A percentile compares a stretch with the other conserved stretches of the same genome.
Evolutionary conservation across 2,329 filamentous ascomycete genomes (phyloP).

Genomic region (Chrysoporthe cubensis): DNA sequence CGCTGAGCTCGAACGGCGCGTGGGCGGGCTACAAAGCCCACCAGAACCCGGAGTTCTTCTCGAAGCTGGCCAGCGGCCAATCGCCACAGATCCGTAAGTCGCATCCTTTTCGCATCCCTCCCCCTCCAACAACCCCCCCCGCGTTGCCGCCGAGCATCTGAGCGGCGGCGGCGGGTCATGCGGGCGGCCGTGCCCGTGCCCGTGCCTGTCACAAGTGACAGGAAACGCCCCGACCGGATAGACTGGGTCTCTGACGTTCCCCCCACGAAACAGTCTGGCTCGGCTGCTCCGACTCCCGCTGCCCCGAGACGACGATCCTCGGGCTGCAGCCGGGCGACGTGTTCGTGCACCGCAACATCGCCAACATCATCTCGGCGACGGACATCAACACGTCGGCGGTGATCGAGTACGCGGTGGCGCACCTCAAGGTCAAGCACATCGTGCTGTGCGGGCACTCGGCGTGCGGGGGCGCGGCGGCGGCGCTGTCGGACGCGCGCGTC

Average conservation of each 20-base stretch:
- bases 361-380: slow-evolving; percentile 75
- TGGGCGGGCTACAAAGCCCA: slow-evolving; percentile 70
- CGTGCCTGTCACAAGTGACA: background rate
- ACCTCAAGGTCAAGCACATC: slow-evolving; percentile 73
- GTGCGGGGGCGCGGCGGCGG: slow-evolving; percentile 69
- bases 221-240: background rate
- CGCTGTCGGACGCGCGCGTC: slow-evolving; percentile 51
- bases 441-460: slow-evolving; percentile 71
- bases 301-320: slow-evolving; percentile 81
- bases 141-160: slow-evolving; percentile 1
- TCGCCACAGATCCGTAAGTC: slow-evolving; percentile 63
- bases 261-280: slow-evolving; percentile 67
- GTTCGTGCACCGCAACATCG: slow-evolving; percentile 90
- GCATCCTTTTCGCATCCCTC: background rate
- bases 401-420: slow-evolving; percentile 76
- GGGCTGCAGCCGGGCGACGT: slow-evolving; percentile 81
- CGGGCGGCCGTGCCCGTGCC: background rate
- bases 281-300: slow-evolving; percentile 84
- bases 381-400: slow-evolving; percentile 78
- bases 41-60: slow-evolving; percentile 73
- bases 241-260: background rate
- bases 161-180: background rate
- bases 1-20: slow-evolving; percentile 69
- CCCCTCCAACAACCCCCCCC: background rate
- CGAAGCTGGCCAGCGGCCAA: slow-evolving; percentile 69